A percentile compares a stretch with the other conserved stretches of the same genome.
phyloP scores from a whole-genome alignment of 2,329 filamentous ascomycete species.

The Colletotrichum brevisporum region DNA sequence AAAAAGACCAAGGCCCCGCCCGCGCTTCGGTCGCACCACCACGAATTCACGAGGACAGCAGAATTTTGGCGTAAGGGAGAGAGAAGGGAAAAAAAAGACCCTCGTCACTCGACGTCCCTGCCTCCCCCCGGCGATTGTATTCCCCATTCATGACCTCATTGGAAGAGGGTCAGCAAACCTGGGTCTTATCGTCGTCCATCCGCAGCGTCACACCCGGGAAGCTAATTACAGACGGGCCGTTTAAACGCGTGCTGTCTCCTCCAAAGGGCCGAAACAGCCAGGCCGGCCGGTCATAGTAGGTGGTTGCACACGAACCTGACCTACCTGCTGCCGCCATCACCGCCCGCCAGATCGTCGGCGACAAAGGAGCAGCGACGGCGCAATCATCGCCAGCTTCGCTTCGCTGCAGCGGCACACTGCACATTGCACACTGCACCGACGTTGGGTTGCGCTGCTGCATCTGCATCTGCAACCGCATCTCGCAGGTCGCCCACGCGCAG shows the following conservation, averaged over 20 bases:
- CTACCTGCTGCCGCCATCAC: slow-evolving; percentile 8
- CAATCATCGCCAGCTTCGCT: background rate
- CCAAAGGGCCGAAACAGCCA: slow-evolving; percentile 36
- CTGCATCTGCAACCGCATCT: slow-evolving; percentile 21
- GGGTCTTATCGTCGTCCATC: slow-evolving; percentile 32
- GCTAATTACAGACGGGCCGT: slow-evolving; percentile 41
- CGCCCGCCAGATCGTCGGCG: background rate
- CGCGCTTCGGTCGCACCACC: slow-evolving; percentile 10
- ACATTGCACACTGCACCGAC: background rate
- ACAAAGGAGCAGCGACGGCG: background rate
- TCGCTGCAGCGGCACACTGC: slow-evolving; percentile 4
- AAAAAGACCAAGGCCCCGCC: background rate
- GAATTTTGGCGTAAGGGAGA: slow-evolving; percentile 26
- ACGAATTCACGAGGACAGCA: slow-evolving; percentile 37
- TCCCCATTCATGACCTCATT: slow-evolving; percentile 41
- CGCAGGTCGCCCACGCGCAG: background rate
- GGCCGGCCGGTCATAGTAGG: background rate
- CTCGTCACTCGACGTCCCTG: background rate
- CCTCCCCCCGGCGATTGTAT: slow-evolving; percentile 10
- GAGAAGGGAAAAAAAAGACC: background rate
- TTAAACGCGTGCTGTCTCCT: slow-evolving; percentile 38
- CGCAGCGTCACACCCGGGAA: slow-evolving; percentile 40
- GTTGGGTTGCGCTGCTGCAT: background rate
- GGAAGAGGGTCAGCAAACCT: slow-evolving; percentile 23
- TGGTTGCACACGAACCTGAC: too few species aligned